Evolutionary conservation across 2,329 filamentous ascomycete species (phyloP), one percentile per base, ranked within the genome.

Genomic region (Fusarium clavum): DNA sequence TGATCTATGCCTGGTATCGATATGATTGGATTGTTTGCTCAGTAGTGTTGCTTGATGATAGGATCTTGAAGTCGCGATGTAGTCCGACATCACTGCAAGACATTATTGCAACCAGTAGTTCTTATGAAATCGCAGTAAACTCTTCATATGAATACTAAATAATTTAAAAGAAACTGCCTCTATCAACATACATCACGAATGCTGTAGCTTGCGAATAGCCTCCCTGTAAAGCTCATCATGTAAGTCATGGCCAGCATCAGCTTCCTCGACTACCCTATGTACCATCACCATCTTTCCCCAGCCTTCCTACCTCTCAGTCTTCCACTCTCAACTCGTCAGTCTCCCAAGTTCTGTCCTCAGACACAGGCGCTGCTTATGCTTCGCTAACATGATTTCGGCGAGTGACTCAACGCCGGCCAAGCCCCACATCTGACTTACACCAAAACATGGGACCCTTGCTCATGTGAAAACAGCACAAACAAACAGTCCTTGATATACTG

Each of bases 321-420:
- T 38, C 9, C 5, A 18, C 9, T 38, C 9, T 10, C 32, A 18
- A n/a, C 32, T n/a, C 1, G 5, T n/a, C 32, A 6, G 16, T 9
- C 2, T n/a, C 16, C 9, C 8, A 3, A n/a, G 3, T 38, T 11
- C 3, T 18, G 32, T 18, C 5, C 8, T 6, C 9, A 11, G 32
- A 38, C 16, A 38, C 9, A 11, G 20, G 20, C 20, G 20, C 32
- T 34, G 16, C 16, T 6, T 38, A 46, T 29, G 9, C 13, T 1
- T 18, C 22, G 8, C 22, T 46, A 18, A 13, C 8, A 20, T 13
- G 24, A 0, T 32, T 24, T 20, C 61, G 61, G 61, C 9, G 61
- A 44, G 52, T 64, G 63, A 66, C 34, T 66, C 61, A 66, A 66
- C 34, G 24, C 41, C 20, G 41, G 11, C 25, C n/a, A 8, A 11